Conservation (phyloP, 768 basidiomycete species). For the Collybia sp. region DNA sequence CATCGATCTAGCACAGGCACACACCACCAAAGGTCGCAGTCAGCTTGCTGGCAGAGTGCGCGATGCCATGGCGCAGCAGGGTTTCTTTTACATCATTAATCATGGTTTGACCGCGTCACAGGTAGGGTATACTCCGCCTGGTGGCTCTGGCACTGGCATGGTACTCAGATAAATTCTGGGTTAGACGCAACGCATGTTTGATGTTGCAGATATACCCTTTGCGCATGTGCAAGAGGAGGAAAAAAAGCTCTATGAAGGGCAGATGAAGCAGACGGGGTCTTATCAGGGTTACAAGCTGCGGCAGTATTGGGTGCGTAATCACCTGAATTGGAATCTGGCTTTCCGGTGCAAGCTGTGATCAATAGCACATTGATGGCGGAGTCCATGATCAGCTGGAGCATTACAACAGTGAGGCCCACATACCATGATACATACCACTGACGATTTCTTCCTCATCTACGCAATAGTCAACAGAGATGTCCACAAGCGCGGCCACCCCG, state of each 20-base stretch:
- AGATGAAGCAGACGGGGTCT: slow-evolving; percentile 37
- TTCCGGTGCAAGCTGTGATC: background rate
- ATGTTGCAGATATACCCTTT: slow-evolving; percentile 42
- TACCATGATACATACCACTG: background rate
- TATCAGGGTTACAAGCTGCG: slow-evolving; percentile 52
- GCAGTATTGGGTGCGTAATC: slow-evolving; percentile 37
- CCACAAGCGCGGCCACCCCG: slow-evolving; percentile 43
- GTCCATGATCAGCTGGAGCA: slow-evolving; percentile 42
- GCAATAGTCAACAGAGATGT: slow-evolving; percentile 46
- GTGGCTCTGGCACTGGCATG: too few species aligned
- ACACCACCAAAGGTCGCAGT: slow-evolving; percentile 30
- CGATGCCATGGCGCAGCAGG: slow-evolving; percentile 39
- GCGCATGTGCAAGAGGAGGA: slow-evolving; percentile 33
- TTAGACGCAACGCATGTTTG: slow-evolving; percentile 40
- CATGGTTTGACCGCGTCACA: slow-evolving; percentile 37
- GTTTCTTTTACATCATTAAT: slow-evolving; percentile 47
- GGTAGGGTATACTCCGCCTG: slow-evolving; percentile 14
- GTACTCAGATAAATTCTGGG: background rate
- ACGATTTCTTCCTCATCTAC: background rate
- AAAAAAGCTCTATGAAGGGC: slow-evolving; percentile 32
- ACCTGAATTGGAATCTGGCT: slow-evolving; percentile 2
- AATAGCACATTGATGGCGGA: slow-evolving; percentile 33
- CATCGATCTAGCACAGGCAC: slow-evolving; percentile 42
- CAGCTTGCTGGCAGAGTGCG: slow-evolving; percentile 33
- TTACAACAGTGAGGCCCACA: slow-evolving; percentile 29